A percentile compares a stretch with the other conserved stretches of the same genome.
Conservation (phyloP, 2,329 filamentous ascomycete genomes). For the Juglanconis juglandina region DNA sequence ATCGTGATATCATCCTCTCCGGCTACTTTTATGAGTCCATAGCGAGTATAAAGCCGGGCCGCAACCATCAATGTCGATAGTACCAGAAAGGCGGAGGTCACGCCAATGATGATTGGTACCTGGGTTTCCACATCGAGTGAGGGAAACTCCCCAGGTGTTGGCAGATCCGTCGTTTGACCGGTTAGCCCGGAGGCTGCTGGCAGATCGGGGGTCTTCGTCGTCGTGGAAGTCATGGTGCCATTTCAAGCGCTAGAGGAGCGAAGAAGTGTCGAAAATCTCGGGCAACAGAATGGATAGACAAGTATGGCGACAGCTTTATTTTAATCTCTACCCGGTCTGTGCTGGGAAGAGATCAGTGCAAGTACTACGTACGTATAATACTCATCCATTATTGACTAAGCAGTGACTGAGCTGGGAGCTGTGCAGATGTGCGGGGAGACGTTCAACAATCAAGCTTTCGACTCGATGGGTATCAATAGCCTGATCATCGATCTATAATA, state of each 20-base stretch:
- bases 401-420: too few species aligned
- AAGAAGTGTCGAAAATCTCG: too few species aligned
- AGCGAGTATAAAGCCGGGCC: conserved; percentile 28
- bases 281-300: too few species aligned
- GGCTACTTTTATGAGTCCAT: conserved; percentile 21
- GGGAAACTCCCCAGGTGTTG: conserved; percentile 20
- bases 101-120: conserved; percentile 24
- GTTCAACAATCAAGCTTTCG: too few species aligned
- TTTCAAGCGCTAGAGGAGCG: background rate
- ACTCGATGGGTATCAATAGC: too few species aligned
- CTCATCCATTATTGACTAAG: too few species aligned
- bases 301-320: too few species aligned
- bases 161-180: conserved; percentile 9
- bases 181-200: conserved; percentile 5
- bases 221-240: conserved; percentile 9
- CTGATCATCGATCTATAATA: too few species aligned
- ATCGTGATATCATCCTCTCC: conserved; percentile 29
- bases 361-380: too few species aligned
- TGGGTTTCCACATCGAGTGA: conserved; percentile 24
- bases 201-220: conserved; percentile 4
- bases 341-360: too few species aligned
- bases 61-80: conserved; percentile 24
- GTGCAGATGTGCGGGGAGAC: too few species aligned
- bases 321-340: too few species aligned
- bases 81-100: conserved; percentile 23